These are phyloP conservation scores for Echites panduratus DNA, from an alignment of 257 asterid genomes.

Conservation along the genomic window DNA sequence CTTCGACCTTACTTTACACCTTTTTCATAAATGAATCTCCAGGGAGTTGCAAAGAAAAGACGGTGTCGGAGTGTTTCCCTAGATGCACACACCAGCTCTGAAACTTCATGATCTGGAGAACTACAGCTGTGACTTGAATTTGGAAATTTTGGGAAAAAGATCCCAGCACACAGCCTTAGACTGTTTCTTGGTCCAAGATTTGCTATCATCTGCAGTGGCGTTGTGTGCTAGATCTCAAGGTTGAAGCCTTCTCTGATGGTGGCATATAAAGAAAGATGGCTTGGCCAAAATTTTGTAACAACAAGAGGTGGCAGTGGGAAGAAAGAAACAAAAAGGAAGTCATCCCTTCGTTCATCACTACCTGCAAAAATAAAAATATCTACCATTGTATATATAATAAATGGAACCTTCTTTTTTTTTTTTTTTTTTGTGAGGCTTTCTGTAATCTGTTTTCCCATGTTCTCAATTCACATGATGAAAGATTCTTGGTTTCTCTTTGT, in stretches of 20 bases:
- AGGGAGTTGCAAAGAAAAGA: constrained; percentile 60
- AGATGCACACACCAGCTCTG: constrained; percentile 37
- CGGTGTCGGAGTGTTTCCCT: constrained; percentile 66
- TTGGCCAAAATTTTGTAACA: not conserved
- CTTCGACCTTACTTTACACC: not conserved
- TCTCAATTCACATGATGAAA: too few species aligned
- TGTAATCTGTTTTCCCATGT: too few species aligned
- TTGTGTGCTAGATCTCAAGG: not conserved
- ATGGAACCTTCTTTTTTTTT: too few species aligned
- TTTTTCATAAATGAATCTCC: not conserved
- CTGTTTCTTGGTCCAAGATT: not conserved
- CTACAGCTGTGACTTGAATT: not conserved
- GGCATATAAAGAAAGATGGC: not conserved
- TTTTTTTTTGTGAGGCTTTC: too few species aligned
- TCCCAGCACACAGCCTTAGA: not conserved
- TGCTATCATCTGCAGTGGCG: not conserved
- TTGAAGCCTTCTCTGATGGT: not conserved
- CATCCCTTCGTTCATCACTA: too few species aligned
- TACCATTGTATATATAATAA: too few species aligned
- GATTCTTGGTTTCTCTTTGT: too few species aligned
- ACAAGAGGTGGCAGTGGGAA: not conserved
- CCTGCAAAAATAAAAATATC: too few species aligned
- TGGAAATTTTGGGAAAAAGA: not conserved
- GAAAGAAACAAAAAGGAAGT: not conserved
- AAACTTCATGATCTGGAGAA: constrained; percentile 14